phyloP scores from a whole-genome alignment of 805 yeast species.

The Teunomyces stri region DNA sequence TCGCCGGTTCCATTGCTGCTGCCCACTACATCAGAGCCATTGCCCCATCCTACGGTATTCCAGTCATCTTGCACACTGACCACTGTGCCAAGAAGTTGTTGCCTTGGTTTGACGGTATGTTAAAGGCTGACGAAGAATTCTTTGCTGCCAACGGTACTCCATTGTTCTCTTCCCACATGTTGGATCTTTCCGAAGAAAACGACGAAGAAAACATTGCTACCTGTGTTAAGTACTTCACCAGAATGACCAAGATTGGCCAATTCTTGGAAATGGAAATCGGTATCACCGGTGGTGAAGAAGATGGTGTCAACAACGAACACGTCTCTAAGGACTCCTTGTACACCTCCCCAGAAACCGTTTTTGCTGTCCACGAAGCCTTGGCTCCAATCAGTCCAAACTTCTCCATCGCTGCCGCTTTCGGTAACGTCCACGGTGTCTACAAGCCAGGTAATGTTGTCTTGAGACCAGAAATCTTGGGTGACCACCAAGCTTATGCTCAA shows the following conservation, averaged over 20 bases:
- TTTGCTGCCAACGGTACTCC: slow-evolving; percentile 87
- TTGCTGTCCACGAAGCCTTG: slow-evolving; percentile 85
- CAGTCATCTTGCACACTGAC: slow-evolving; percentile 96
- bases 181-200: slow-evolving; percentile 94
- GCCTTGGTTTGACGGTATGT: slow-evolving; percentile 99
- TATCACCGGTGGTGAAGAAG: slow-evolving; percentile 99
- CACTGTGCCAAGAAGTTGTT: slow-evolving; percentile 98
- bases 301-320: slow-evolving; percentile 98
- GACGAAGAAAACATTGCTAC: slow-evolving; percentile 94
- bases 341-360: slow-evolving; percentile 95
- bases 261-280: slow-evolving; percentile 99
- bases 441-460: slow-evolving; percentile 97
- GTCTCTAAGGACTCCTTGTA: slow-evolving; percentile 84
- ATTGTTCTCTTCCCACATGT: slow-evolving; percentile 97
- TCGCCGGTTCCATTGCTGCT: slow-evolving; percentile 94
- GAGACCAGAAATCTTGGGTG: slow-evolving; percentile 90
- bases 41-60: slow-evolving; percentile 95
- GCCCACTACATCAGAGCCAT: slow-evolving; percentile 95
- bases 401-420: slow-evolving; percentile 99
- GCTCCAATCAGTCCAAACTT: slow-evolving; percentile 92
- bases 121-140: slow-evolving; percentile 93
- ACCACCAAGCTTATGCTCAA: slow-evolving; percentile 89
- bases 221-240: slow-evolving; percentile 91
- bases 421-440: slow-evolving; percentile 99
- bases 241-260: slow-evolving; percentile 92